Conservation (phyloP, 2,329 filamentous ascomycete species). For the Phaeosphaeriaceae sp. region DNA sequence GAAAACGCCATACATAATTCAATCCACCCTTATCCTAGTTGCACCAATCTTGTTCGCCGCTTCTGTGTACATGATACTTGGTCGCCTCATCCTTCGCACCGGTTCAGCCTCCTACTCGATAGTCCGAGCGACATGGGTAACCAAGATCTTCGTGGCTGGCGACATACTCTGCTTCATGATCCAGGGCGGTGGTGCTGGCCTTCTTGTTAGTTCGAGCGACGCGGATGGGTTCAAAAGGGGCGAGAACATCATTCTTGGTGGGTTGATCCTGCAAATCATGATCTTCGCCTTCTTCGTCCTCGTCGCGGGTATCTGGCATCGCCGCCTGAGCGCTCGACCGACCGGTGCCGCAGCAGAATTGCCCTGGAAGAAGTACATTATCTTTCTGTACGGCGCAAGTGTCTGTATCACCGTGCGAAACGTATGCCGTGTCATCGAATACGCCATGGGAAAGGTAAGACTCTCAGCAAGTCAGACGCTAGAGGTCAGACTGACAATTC, state of each 20-base stretch:
- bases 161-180: conserved; percentile 62
- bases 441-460: conserved; percentile 41
- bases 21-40: conserved; percentile 51
- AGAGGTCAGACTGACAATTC: conserved; percentile 17
- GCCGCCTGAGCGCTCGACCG: conserved; percentile 45
- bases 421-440: conserved; percentile 58
- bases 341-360: conserved; percentile 33
- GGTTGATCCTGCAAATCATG: conserved; percentile 64
- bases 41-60: conserved; percentile 57
- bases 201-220: conserved; percentile 42
- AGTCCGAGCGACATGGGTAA: conserved; percentile 56
- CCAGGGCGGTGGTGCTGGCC: conserved; percentile 58
- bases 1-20: conserved; percentile 48
- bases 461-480: neutral
- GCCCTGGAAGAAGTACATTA: conserved; percentile 45
- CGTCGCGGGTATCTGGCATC: conserved; percentile 59
- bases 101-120: conserved; percentile 54
- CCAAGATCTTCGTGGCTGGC: conserved; percentile 62
- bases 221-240: conserved; percentile 44
- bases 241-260: conserved; percentile 63
- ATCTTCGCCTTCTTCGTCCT: conserved; percentile 64
- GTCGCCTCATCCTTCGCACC: conserved; percentile 50
- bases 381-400: conserved; percentile 49
- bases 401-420: conserved; percentile 55
- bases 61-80: conserved; percentile 57